These are phyloP conservation scores for Phylloporus sp. DNA, from an alignment of 768 basidiomycete species.

Conservation along the genomic window DNA sequence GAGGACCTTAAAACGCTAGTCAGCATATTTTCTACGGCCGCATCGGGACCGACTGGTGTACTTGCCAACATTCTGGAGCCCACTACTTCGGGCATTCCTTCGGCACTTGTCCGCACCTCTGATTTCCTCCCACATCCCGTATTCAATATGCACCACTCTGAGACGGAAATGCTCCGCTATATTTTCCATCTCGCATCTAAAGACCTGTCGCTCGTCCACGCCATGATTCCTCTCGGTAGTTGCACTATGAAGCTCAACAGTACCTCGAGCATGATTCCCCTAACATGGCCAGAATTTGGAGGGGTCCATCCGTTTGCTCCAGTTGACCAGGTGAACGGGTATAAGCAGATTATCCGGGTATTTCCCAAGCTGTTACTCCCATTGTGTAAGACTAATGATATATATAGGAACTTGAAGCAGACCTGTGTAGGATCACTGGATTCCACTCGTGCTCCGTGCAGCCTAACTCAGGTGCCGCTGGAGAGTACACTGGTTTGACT, in stretches of 20 bases:
- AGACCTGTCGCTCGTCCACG: constrained; percentile 91
- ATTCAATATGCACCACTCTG: constrained; percentile 96
- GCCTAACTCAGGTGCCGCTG: constrained; percentile 97
- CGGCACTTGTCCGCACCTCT: constrained; percentile 55
- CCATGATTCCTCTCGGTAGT: constrained; percentile 94
- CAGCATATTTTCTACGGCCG: constrained; percentile 75
- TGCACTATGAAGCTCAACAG: constrained; percentile 99
- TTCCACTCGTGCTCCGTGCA: constrained; percentile 95
- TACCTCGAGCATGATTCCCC: constrained; percentile 94
- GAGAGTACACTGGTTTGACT: constrained; percentile 94
- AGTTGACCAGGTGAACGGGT: constrained; percentile 84
- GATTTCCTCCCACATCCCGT: constrained; percentile 81
- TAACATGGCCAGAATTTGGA: constrained; percentile 93
- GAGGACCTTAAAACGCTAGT: constrained; percentile 72
- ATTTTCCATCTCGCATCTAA: constrained; percentile 92
- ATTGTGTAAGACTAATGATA: constrained; percentile 7
- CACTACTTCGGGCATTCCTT: constrained; percentile 44
- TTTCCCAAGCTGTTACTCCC: neutral
- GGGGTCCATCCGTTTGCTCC: constrained; percentile 93
- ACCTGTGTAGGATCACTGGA: constrained; percentile 94
- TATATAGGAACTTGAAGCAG: constrained; percentile 80
- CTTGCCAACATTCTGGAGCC: constrained; percentile 48
- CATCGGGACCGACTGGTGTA: constrained; percentile 45
- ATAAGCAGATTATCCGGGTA: constrained; percentile 76
- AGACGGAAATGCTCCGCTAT: constrained; percentile 98